Base-by-base conservation (phyloP, 2,329 filamentous ascomycete species). In the Fusarium penzigii region DNA sequence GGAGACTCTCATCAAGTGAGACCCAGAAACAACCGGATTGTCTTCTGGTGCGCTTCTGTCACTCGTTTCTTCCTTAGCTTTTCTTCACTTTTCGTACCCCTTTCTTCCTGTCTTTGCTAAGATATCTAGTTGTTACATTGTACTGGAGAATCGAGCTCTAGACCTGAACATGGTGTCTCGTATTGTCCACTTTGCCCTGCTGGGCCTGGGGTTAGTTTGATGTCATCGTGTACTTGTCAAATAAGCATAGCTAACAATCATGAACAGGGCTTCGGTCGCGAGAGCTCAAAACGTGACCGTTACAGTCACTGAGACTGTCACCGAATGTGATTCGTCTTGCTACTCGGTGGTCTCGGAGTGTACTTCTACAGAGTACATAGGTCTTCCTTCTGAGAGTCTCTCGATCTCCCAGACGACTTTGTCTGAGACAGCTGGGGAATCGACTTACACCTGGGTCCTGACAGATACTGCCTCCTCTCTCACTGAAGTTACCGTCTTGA, bases 281-380 rank as follows among this genome's bases (percentile, higher is more conserved):
- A 48, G 17, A 17, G 67, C 68, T 6, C 56, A 61, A 29, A 58
- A 60, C 2, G 52, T 62, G 5, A 68, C 68, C 3, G 53, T 69
- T 7, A 73, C 71, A 9, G 63, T 71, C 17, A 70, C 68, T 8
- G 58, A 61, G 48, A 70, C 69, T 2, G 57, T 67, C 20, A 66
- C 63, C 1, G 64, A 54, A 10, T 73, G 67, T 41, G 63, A 65
- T 2, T 55, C 64, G 20, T 60, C 54, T 13, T 65, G 63, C 48
- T 65, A 61, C 53, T 61, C 59, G 25, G 42, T 54, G 3, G 42
- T 61, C 29, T 64, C 48, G 13, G 45, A 62, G 50, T 65, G 58
- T 14, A 62, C 58, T 13, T 54, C 46, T 16, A 65, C 61, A 5
- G 52, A 58, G 14, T 56, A 49, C 25, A 25, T 49, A 12, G 42